A percentile compares a stretch with the other conserved stretches of the same genome.
These are phyloP conservation scores for Neonectria faginata DNA, from an alignment of 2,329 filamentous ascomycete genomes.

Conservation along the genomic window DNA sequence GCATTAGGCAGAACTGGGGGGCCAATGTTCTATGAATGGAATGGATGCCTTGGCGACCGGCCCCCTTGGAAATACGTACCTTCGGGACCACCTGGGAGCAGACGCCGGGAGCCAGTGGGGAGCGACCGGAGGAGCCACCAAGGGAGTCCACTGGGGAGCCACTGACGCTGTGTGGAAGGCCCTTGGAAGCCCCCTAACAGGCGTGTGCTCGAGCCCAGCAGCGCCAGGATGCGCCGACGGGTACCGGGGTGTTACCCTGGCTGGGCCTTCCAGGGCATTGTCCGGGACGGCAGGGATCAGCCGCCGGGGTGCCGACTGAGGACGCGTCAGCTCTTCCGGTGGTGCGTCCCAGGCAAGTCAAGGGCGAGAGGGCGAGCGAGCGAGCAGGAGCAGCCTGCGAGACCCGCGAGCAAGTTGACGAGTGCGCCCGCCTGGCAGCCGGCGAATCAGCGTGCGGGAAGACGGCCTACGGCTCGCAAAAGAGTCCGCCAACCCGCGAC, in stretches of 20 bases:
- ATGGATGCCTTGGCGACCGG: constrained; percentile 44
- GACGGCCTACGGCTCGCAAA: constrained; percentile 25
- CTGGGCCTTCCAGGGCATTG: constrained; percentile 38
- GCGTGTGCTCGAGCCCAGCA: constrained; percentile 5
- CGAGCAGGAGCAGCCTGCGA: constrained; percentile 30
- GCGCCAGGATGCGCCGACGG: constrained; percentile 17
- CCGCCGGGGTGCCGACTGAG: constrained; percentile 41
- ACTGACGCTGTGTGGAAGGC: constrained; percentile 39
- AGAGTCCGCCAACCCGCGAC: constrained; percentile 14
- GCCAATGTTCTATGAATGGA: constrained; percentile 50
- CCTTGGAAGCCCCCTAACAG: constrained; percentile 25
- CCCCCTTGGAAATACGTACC: constrained; percentile 32
- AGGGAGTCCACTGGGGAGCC: constrained; percentile 18
- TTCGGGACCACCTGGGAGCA: constrained; percentile 21
- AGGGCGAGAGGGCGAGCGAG: constrained; percentile 36
- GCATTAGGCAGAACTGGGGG: constrained; percentile 48
- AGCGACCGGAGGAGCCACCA: constrained; percentile 29
- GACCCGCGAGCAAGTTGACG: constrained; percentile 6
- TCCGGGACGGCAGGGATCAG: constrained; percentile 42
- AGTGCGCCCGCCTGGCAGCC: constrained; percentile 24
- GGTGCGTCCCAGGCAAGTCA: constrained; percentile 40
- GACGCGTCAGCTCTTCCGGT: constrained; percentile 48
- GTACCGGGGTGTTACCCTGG: constrained; percentile 25
- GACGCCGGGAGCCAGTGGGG: constrained; percentile 34
- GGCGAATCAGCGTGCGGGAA: constrained; percentile 4